phyloP scores from a whole-genome alignment of 305 asterid genomes.

The Fraxinus latifolia region DNA sequence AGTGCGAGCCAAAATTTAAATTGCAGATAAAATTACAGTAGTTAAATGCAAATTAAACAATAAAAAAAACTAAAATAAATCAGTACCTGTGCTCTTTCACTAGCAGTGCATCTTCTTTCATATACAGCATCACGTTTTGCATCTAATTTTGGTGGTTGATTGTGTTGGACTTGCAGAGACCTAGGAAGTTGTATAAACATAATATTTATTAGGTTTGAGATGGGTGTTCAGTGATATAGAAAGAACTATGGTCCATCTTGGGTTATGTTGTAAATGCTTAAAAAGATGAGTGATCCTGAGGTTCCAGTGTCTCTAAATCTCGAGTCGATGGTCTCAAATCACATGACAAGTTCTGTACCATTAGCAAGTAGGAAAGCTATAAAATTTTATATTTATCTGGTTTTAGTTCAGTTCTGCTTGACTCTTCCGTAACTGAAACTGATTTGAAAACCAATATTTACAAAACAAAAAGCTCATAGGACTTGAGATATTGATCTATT shows the following conservation, averaged over 20 bases:
- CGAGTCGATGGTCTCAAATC: background rate
- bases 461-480: background rate
- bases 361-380: background rate
- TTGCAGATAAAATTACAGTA: background rate
- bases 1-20: background rate
- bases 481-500: background rate
- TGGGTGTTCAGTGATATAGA: background rate
- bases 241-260: background rate
- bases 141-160: background rate
- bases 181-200: background rate
- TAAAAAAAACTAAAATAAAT: too few species aligned
- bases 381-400: background rate
- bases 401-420: background rate
- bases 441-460: constrained; percentile 2
- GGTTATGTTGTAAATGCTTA: background rate
- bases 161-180: background rate
- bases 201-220: background rate
- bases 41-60: background rate
- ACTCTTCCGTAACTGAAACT: background rate
- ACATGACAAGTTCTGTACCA: background rate
- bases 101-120: background rate
- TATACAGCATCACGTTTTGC: background rate
- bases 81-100: background rate
- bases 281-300: background rate
- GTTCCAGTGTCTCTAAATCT: background rate